Percentiles rank a stretch among this genome's conserved stretches.
These are phyloP conservation scores for Apiospora hydei DNA, from an alignment of 2,329 filamentous ascomycete species.

Conservation along the genomic window DNA sequence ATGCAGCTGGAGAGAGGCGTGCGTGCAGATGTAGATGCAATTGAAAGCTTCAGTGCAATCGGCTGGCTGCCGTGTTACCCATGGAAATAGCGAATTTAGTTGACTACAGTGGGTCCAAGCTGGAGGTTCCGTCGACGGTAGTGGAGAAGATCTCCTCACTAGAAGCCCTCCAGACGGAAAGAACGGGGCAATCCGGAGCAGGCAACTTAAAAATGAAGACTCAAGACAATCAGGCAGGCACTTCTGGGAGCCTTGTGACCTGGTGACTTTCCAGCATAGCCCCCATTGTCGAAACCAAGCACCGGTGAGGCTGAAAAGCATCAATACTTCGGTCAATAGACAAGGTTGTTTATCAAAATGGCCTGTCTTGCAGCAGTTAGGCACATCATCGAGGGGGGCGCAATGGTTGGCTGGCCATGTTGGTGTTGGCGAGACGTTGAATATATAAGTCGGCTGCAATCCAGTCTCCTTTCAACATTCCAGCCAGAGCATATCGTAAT, in stretches of 20 bases:
- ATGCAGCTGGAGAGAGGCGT: not conserved
- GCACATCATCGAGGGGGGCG: not conserved
- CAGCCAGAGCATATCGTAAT: not conserved
- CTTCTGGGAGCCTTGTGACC: not conserved
- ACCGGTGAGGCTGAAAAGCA: not conserved
- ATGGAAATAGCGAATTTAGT: not conserved
- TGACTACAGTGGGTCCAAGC: not conserved
- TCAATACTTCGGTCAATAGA: not conserved
- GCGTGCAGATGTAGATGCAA: not conserved
- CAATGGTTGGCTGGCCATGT: not conserved
- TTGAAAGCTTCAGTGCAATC: not conserved
- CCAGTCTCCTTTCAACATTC: not conserved
- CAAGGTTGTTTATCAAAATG: not conserved
- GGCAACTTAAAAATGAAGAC: too few relatives aligned
- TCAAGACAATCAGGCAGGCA: not conserved
- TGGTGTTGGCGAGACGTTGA: not conserved
- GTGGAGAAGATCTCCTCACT: not conserved
- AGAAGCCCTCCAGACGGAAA: constrained; percentile 10
- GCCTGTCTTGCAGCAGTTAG: not conserved
- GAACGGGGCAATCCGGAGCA: not conserved
- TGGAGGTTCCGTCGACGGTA: not conserved
- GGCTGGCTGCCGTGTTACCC: constrained; percentile 5
- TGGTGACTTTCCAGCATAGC: not conserved
- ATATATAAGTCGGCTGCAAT: constrained; percentile 14
- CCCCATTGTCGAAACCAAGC: not conserved